Base-by-base conservation (phyloP, 176 grass and related monocot genomes). In the Canna indica region DNA sequence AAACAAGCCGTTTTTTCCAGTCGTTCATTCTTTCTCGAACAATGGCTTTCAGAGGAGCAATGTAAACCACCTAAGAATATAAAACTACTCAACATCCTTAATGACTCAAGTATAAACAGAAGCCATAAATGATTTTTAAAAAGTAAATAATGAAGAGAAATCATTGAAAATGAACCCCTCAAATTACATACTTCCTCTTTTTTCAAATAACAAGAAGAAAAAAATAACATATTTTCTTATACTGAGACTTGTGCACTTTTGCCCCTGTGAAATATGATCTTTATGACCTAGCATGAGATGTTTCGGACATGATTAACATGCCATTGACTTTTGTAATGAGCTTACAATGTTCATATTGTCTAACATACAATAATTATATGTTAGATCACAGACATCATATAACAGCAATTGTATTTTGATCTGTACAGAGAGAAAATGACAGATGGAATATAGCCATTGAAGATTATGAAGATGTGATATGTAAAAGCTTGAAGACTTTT, bases 21-120 rank as follows among this genome's bases (percentile, higher is more conserved):
- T 97, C 93, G 44, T 87, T 97, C 93, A 97, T 97, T 83, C 86
- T 89, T 81, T 97, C 88, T 71, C 88, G 81, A 47, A 97, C 93
- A 77, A 97, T 92, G 58, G 93, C 83, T 69, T 97, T 97, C 48
- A 97, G 70, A 68, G 93, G 93, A 76, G 93, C 88, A 76, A 97
- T 97, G 82, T 97, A 97, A 80, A 97, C 93, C 35, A 92, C 88
- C 83, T 88, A 50, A 76, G 74, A 74, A 34, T 64, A 60, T 28
- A 66, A 12, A n/a, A 36, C 7, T 66, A 66, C 2, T 66, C 20
- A 41, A 39, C 17, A 66, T 39, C 22, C 9, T 38, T 39, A 25
- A 18, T 39, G 35, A 36, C 2, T n/a, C 20, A 39, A 39, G 6
- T 12, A 38, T 54, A n/a, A 36, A 66, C 3, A 9, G 6, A 39